Conservation (phyloP, 2,329 filamentous ascomycete species). For the Fusarium sulawesiense region DNA sequence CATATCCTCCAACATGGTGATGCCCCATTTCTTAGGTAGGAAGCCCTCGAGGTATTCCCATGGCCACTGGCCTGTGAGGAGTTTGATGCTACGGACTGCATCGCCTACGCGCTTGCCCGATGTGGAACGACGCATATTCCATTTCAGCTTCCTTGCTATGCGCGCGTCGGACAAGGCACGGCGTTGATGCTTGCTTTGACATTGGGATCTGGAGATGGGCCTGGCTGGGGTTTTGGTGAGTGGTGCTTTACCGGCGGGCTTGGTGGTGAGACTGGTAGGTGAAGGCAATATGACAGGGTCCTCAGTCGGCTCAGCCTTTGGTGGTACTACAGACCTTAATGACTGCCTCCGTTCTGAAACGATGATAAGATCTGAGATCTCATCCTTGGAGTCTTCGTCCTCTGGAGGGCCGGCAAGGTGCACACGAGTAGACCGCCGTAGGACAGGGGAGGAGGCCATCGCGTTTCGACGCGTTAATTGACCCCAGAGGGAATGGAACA, state of each 20-base stretch:
- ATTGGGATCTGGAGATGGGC: not conserved
- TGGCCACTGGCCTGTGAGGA: not conserved
- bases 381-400: not conserved
- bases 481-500: not conserved
- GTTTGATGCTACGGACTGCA: not conserved
- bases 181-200: not conserved
- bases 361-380: not conserved
- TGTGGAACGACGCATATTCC: not conserved
- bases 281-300: not conserved
- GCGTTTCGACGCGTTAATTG: not conserved
- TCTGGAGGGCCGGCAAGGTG: not conserved
- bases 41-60: conserved; percentile 8
- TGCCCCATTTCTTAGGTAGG: not conserved
- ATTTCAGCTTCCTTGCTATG: not conserved
- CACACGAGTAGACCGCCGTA: not conserved
- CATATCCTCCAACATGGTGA: not conserved
- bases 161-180: not conserved
- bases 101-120: conserved; percentile 2
- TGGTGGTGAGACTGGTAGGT: not conserved
- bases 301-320: not conserved
- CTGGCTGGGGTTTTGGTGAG: not conserved
- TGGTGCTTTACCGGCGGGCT: too few relatives aligned
- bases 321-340: not conserved
- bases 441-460: not conserved
- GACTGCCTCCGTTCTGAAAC: not conserved